Evolutionary conservation across 2,329 filamentous ascomycete species (phyloP).

Genomic region (Sclerotinia nivalis): DNA sequence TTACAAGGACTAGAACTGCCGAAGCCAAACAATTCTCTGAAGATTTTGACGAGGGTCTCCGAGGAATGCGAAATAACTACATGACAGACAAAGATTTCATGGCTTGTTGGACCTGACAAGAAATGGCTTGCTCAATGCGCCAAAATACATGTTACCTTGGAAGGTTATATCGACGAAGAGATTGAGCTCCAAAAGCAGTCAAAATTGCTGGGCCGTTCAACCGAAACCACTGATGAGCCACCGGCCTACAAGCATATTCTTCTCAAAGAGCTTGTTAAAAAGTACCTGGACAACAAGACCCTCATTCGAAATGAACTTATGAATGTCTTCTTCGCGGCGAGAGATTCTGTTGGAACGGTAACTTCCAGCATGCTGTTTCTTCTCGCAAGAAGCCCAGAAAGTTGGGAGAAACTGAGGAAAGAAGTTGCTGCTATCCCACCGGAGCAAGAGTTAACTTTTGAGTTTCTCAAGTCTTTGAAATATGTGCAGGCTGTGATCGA

Average conservation of each 20-base stretch:
- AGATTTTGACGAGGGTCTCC: constrained; percentile 25
- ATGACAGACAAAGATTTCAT: constrained; percentile 22
- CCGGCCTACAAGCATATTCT: constrained; percentile 44
- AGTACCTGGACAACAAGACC: constrained; percentile 45
- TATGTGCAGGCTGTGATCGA: constrained; percentile 58
- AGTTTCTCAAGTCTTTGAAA: constrained; percentile 51
- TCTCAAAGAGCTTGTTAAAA: constrained; percentile 50
- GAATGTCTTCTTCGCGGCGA: constrained; percentile 43
- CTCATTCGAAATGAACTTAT: constrained; percentile 41
- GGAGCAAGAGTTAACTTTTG: constrained; percentile 46
- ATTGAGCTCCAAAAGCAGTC: constrained; percentile 11
- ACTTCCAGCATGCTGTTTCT: constrained; percentile 41
- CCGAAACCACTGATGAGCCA: not conserved
- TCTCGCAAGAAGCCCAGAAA: constrained; percentile 34
- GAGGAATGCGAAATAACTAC: constrained; percentile 23
- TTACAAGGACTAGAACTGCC: not conserved
- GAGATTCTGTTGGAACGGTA: constrained; percentile 45
- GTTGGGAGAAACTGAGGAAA: constrained; percentile 38
- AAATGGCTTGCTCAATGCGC: constrained; percentile 22
- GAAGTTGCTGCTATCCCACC: constrained; percentile 40
- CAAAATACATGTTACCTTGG: constrained; percentile 25
- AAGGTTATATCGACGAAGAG: constrained; percentile 28
- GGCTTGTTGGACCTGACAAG: constrained; percentile 17
- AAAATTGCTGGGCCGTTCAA: not conserved
- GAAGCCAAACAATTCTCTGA: constrained; percentile 19